Evolutionary conservation across 352 stramenopile genomes (phyloP).

Genomic region (Lagenidium giganteum): DNA sequence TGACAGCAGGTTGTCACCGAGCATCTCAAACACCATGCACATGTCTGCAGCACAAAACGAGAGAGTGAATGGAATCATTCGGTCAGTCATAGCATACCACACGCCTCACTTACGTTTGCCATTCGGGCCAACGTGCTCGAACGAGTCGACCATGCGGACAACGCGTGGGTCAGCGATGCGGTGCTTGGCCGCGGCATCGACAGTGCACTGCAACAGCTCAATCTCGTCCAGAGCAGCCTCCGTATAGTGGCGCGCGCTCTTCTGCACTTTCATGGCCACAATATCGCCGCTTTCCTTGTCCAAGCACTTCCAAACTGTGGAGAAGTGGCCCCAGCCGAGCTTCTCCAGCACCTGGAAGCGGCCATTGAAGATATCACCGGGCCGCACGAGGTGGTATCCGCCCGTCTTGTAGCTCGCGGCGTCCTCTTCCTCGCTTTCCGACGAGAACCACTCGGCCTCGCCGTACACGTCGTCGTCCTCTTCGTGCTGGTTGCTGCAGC

Average conservation of each 20-base stretch:
- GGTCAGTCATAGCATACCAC: background rate
- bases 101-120: constrained; percentile 68
- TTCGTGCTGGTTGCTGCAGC: constrained; percentile 11
- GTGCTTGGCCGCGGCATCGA: constrained; percentile 44
- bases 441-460: constrained; percentile 87
- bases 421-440: constrained; percentile 89
- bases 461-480: constrained; percentile 22
- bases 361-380: constrained; percentile 88
- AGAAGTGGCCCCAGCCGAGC: constrained; percentile 99
- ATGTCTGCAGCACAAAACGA: constrained; percentile 49
- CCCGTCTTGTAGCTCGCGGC: constrained; percentile 94
- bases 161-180: constrained; percentile 35
- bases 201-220: constrained; percentile 92
- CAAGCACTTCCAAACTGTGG: constrained; percentile 98
- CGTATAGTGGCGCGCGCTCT: constrained; percentile 97
- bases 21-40: constrained; percentile 99
- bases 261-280: constrained; percentile 98
- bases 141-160: constrained; percentile 89
- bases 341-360: constrained; percentile 98
- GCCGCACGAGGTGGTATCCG: constrained; percentile 96
- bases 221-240: constrained; percentile 99
- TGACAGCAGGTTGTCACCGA: constrained; percentile 97
- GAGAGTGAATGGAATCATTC: background rate
- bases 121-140: constrained; percentile 96
- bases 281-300: constrained; percentile 80